Evolutionary conservation across 371 early-diverging fungal species (phyloP), one percentile per base, ranked within the genome.

Genomic region (Circinella minor): DNA sequence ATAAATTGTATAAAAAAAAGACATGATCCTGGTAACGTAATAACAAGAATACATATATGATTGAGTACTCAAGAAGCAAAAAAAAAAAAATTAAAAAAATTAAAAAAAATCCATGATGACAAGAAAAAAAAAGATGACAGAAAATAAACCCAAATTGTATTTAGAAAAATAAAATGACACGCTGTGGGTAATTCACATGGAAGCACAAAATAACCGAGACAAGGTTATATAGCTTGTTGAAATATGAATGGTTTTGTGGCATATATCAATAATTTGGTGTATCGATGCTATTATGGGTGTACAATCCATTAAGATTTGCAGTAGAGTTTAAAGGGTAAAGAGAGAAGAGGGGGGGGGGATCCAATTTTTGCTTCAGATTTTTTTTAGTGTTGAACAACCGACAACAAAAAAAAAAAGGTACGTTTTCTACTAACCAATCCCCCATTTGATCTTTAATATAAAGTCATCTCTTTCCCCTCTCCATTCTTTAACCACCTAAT

Each of bases 141-240:
- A 63, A n/a, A 63, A 27, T 18, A 63, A 9, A 57, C 55, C 5
- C 8, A 55, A 20, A 55, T 62, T n/a, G 20, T 15, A 61, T 3
- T 37, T 46, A 47, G n/a, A 15, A 38, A 13, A 9, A 63, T 43
- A 34, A 63, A 47, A 39, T 63, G 63, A 46, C 63, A 47, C 14
- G 18, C 46, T 68, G 67, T 74, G 74, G 74, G 74, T 74, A 69
- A 69, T 74, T 74, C 74, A 74, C 74, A 74, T 74, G 74, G 55
- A 67, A 63, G 57, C 60, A 59, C 65, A 63, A 64, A 36, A 60
- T 65, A 65, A 61, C 66, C 55, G 37, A 36, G 43, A 43, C 43
- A 43, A 11, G 6, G 1, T 43, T 43, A 6, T 43, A 43, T 9
- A 9, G 43, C 11, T 43, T 27, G 27, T 27, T 27, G 27, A 27